A percentile compares a stretch with the other conserved stretches of the same genome.
These are phyloP conservation scores for Sporisorium scitamineum DNA, from an alignment of 1,284 basidiomycete species.

Conservation along the genomic window DNA sequence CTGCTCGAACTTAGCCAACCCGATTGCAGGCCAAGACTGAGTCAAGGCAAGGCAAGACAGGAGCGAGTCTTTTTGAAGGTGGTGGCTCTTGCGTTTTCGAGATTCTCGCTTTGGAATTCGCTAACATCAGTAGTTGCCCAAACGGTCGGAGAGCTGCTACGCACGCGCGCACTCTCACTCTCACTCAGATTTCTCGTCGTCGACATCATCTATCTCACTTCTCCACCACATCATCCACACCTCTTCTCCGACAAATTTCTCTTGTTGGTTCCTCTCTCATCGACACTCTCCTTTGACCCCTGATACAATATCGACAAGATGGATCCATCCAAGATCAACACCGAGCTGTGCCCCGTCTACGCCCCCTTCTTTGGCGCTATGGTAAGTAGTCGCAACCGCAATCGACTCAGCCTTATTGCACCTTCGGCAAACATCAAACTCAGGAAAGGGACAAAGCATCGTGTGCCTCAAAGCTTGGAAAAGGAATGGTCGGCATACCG, in stretches of 20 bases:
- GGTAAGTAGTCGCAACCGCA: conserved; percentile 74
- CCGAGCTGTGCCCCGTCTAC: conserved; percentile 69
- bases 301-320: conserved; percentile 36
- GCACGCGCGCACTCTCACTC: conserved; percentile 22
- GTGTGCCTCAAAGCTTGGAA: background rate
- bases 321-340: conserved; percentile 61
- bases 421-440: background rate
- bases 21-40: too few relatives aligned
- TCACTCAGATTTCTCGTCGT: background rate
- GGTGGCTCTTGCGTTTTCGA: conserved; percentile 41
- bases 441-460: background rate
- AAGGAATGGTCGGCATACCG: background rate
- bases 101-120: conserved; percentile 12
- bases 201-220: conserved; percentile 9
- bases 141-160: background rate
- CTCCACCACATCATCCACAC: conserved; percentile 10
- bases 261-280: conserved; percentile 13
- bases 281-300: background rate
- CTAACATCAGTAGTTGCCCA: background rate
- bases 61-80: too few relatives aligned
- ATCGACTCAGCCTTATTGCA: too few relatives aligned
- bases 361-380: conserved; percentile 97
- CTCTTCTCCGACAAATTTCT: background rate
- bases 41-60: too few relatives aligned
- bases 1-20: conserved; percentile 12